Percentiles rank a stretch among this genome's conserved stretches.
Conservation (phyloP, 176 grass and related monocot genomes). For the Avena sativa region DNA sequence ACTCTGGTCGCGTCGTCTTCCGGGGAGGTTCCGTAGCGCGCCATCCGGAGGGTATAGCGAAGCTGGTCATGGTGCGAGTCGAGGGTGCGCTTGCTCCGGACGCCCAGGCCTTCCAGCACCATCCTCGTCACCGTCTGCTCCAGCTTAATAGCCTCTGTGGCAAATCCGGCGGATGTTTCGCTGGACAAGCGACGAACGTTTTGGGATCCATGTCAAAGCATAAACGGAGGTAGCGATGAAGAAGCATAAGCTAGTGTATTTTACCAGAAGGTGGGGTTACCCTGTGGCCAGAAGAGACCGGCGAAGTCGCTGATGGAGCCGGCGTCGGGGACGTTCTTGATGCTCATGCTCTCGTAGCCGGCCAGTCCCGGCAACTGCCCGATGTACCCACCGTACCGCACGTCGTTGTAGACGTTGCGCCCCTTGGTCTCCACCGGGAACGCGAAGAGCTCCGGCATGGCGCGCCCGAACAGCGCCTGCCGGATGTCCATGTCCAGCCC, state of each 20-base stretch:
- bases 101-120: not conserved
- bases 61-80: not conserved
- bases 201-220: not conserved
- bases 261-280: not conserved
- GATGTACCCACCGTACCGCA: not conserved
- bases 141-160: not conserved
- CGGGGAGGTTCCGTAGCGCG: not conserved
- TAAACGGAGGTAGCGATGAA: not conserved
- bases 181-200: not conserved
- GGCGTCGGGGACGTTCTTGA: not conserved
- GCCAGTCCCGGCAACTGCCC: not conserved
- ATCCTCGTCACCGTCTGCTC: not conserved
- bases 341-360: not conserved
- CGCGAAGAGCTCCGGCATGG: constrained; percentile 5
- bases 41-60: not conserved
- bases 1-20: not conserved
- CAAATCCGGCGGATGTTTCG: not conserved
- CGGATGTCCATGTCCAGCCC: not conserved
- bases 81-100: not conserved
- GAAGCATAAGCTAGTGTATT: not conserved
- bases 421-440: not conserved
- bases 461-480: not conserved
- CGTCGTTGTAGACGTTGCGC: not conserved
- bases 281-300: not conserved
- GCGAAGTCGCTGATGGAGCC: not conserved